Evolutionary conservation across 176 grass and related monocot genomes (phyloP).

Genomic region (Aegilops tauschii): DNA sequence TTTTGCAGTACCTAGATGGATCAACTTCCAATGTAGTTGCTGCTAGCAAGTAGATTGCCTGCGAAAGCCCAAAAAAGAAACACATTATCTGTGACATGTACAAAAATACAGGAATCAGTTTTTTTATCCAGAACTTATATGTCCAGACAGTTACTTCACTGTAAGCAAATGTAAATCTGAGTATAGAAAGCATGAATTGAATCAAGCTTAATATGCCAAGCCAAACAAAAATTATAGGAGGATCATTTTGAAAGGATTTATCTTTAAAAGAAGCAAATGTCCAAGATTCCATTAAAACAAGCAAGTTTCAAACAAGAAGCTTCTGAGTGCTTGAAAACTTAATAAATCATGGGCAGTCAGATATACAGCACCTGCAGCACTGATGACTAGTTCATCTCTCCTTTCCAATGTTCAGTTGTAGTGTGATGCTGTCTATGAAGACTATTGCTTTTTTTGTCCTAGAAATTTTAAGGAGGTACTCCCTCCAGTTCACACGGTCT

Average conservation of each 20-base stretch:
- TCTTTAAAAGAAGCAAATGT: background rate
- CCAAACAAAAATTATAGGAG: background rate
- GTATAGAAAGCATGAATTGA: background rate
- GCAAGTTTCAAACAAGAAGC: conserved; percentile 9
- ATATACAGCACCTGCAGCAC: background rate
- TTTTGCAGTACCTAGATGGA: conserved; percentile 66
- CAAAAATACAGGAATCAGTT: background rate
- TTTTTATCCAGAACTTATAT: background rate
- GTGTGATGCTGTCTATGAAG: background rate
- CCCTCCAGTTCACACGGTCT: background rate
- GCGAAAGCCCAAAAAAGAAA: conserved; percentile 7
- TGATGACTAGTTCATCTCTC: background rate
- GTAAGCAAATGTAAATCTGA: background rate
- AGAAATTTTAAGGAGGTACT: background rate
- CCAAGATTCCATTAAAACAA: conserved; percentile 1
- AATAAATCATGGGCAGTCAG: background rate
- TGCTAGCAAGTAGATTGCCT: conserved; percentile 96
- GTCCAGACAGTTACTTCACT: background rate
- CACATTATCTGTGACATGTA: background rate
- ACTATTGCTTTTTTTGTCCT: background rate
- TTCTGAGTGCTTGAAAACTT: background rate
- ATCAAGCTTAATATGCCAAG: background rate
- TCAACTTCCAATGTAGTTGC: conserved; percentile 81
- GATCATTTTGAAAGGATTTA: background rate
- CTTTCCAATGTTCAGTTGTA: background rate